Evolutionary conservation across 192 early-diverging fungal genomes (phyloP), one percentile per base, ranked within the genome.

Genomic region (Umbelopsis sp.): DNA sequence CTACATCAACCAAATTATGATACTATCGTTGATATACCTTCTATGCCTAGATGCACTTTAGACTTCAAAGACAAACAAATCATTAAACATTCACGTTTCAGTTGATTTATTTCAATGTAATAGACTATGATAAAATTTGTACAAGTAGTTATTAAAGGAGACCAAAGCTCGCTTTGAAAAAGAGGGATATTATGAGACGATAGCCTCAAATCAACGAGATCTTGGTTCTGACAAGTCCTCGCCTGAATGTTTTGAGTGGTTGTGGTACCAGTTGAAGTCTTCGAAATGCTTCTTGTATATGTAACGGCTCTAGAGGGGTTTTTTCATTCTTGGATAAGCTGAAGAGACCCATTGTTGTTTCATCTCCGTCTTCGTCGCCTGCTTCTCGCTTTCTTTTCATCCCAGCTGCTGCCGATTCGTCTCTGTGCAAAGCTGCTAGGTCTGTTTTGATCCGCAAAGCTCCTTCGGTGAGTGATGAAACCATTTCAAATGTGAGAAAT

Each of bases 401-500:
- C 1, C 58, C 74, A 21, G n/a, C 66, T n/a, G 70, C 72, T 25
- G 67, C 70, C 18, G 49, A 33, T 41, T 41, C 64, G 49, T 48
- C 64, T n/a, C 49, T 50, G 27, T 78, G 64, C 20, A 73, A 74
- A 41, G 64, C 71, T 30, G 87, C 85, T n/a, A 87, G 77, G 70
- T 87, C 91, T 41, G 81, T 78, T 71, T 94, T 94, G 52, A 92
- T 86, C n/a, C 82, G 76, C 66, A 98, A 82, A 1, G 91, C 96
- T 1, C 87, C 89, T 75, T 96, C 95, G 20, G 97, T 99, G 23
- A 99, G 77, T 18, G 86, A 91, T 12, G 91, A 89, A 7, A 99
- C 97, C 89, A 96, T 94, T 74, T 99, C 98, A 73, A 92, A 96
- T 0, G 91, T 93, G 37, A 99, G 79, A 74, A 99, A 99, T 11